Evolutionary conservation across 495 filamentous ascomycete species (phyloP), one percentile per base, ranked within the genome.

Genomic region (Evansstolkia leycettana): DNA sequence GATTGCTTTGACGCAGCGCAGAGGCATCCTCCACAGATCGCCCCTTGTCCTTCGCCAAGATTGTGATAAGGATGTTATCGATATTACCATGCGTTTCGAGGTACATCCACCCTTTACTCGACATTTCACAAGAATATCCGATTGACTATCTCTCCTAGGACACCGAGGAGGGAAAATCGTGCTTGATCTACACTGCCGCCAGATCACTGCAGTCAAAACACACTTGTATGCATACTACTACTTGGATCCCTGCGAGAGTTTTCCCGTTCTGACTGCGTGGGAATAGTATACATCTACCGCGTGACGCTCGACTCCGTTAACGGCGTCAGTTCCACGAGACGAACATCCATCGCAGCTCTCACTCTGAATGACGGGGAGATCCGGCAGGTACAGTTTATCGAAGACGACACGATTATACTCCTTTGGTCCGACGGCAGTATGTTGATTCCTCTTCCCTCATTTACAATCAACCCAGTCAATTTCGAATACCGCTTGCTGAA

Each of bases 1-100:
- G 34, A 76, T 77, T 38, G 70, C 74, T 7, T 55, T 69, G 32
- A 70, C 73, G 10, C 72, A 75, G 47, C 65, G 65, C 32, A 57
- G 73, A 32, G 68, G 69, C 16, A 65, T 78, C 27, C 54, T 75
- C 12, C 59, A 76, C 42, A 68, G 65, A 7, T 62, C 60, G 12
- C 60, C 69, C 13, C 40, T 75, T 23, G 50, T 43, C 2, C 54
- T 76, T 24, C 55, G 65, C 34, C 28, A 42, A 16, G 60, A 65
- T 19, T 65, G 62, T 41, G 63, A 69, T 39, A 36, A 35, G 10
- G 37, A 37, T 18, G 49, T 63, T 16, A 35, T 57, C 24, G 62
- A 65, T 39, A 25, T 61, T 5, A 50, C 46, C 13, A 55, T 65
- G 45, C 48, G 50, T 19, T 58, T 54, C 29, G 60, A 63, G 51